These are phyloP conservation scores for Aspergillus incahuasiensis DNA, from an alignment of 495 filamentous ascomycete genomes.

Conservation along the genomic window DNA sequence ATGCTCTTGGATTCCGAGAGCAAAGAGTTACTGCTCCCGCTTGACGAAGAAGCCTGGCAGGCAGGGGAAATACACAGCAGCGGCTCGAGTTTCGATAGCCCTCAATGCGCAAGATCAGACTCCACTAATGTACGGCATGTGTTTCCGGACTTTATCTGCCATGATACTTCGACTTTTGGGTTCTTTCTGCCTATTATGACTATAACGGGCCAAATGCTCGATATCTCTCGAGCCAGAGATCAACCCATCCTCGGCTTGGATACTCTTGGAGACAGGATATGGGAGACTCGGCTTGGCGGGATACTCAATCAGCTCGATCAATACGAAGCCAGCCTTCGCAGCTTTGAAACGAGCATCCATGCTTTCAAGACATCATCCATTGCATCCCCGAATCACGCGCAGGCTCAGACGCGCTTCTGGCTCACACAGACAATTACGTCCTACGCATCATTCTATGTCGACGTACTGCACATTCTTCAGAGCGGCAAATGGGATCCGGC, in stretches of 20 bases:
- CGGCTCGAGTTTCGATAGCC: conserved; percentile 45
- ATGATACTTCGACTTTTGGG: conserved; percentile 83
- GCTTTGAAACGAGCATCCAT: conserved; percentile 53
- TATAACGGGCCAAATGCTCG: conserved; percentile 85
- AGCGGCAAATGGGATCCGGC: conserved; percentile 85
- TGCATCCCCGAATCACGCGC: conserved; percentile 14
- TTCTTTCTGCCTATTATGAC: conserved; percentile 93
- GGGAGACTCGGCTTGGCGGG: conserved; percentile 73
- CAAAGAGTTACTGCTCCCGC: conserved; percentile 76
- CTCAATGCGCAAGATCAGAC: conserved; percentile 44
- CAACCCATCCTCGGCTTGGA: conserved; percentile 79
- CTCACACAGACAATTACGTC: conserved; percentile 81
- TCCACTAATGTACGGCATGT: conserved; percentile 48
- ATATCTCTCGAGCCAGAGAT: conserved; percentile 82
- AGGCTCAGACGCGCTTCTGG: conserved; percentile 45
- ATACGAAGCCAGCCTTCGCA: conserved; percentile 80
- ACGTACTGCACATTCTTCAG: conserved; percentile 76
- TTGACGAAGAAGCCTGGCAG: conserved; percentile 86
- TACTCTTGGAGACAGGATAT: conserved; percentile 66
- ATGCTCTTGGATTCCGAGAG: conserved; percentile 81
- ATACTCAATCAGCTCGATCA: conserved; percentile 71
- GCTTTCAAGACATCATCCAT: conserved; percentile 24
- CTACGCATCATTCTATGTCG: conserved; percentile 80
- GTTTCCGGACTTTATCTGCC: conserved; percentile 80
- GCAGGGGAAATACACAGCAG: conserved; percentile 65